A percentile compares a stretch with the other conserved stretches of the same genome.
These are phyloP conservation scores for Bruguiera gymnorhiza DNA, from an alignment of 345 rosid species.

Conservation along the genomic window DNA sequence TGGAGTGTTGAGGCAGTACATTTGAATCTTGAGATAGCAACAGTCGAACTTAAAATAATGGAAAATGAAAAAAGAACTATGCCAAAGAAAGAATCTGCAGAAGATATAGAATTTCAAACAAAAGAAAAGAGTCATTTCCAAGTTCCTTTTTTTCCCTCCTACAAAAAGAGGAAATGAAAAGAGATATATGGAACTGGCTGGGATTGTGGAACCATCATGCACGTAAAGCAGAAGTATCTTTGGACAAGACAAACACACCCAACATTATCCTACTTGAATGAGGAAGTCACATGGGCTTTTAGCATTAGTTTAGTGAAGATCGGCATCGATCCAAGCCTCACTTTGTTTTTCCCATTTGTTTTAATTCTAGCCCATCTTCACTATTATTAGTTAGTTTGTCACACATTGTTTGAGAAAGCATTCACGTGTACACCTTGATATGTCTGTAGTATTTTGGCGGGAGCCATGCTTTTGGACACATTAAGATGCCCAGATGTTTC, in stretches of 20 bases:
- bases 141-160: not conserved
- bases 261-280: constrained; percentile 27
- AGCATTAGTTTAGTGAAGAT: constrained; percentile 9
- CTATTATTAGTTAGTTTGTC: not conserved
- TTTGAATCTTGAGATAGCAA: constrained; percentile 22
- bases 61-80: not conserved
- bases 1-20: constrained; percentile 21
- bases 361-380: no score
- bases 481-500: not conserved
- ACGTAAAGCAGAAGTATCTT: constrained; percentile 27
- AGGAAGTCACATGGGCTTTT: constrained; percentile 34
- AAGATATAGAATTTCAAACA: constrained; percentile 21
- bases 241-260: constrained; percentile 14
- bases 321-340: not conserved
- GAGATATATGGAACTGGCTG: not conserved
- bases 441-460: not conserved
- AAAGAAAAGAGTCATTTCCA: constrained; percentile 11
- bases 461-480: not conserved
- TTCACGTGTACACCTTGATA: not conserved
- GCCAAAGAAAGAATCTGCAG: constrained; percentile 4
- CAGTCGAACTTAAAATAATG: not conserved
- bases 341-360: not conserved
- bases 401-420: not conserved
- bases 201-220: constrained; percentile 44
- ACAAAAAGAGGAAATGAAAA: constrained; percentile 9